phyloP scores from a whole-genome alignment of 495 filamentous ascomycete species.

The Xylaria scruposa region DNA sequence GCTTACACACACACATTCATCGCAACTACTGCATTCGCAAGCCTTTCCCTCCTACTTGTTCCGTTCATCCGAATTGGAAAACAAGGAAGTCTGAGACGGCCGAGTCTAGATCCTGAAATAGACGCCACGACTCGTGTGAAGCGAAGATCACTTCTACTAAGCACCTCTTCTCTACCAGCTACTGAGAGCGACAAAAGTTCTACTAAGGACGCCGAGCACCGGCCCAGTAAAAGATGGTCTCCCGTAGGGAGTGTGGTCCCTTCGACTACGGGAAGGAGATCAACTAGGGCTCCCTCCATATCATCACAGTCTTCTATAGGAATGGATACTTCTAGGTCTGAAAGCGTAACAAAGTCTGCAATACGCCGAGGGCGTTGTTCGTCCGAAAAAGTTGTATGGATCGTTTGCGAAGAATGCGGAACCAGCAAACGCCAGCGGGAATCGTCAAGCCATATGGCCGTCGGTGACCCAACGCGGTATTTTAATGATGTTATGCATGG shows the following conservation, averaged over 20 bases:
- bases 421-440: constrained; percentile 41
- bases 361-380: constrained; percentile 38
- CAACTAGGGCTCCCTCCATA: constrained; percentile 36
- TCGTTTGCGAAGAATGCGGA: constrained; percentile 43
- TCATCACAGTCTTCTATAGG: constrained; percentile 40
- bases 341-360: constrained; percentile 32
- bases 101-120: not conserved
- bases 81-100: constrained; percentile 29
- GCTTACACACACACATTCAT: constrained; percentile 47
- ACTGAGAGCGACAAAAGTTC: constrained; percentile 23
- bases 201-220: constrained; percentile 23
- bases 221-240: constrained; percentile 42
- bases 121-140: not conserved
- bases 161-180: constrained; percentile 17
- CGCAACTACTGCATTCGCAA: constrained; percentile 40
- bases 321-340: constrained; percentile 33
- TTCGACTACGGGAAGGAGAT: constrained; percentile 27
- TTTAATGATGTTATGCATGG: constrained; percentile 38
- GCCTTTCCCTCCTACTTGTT: constrained; percentile 38
- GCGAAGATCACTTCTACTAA: constrained; percentile 22
- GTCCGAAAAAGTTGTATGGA: constrained; percentile 40
- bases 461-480: constrained; percentile 41
- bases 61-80: constrained; percentile 46
- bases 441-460: constrained; percentile 25
- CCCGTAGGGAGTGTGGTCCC: constrained; percentile 38